These are phyloP conservation scores for Kingdonia uniflora DNA, from an alignment of 164 flowering plant genomes.

Conservation along the genomic window DNA sequence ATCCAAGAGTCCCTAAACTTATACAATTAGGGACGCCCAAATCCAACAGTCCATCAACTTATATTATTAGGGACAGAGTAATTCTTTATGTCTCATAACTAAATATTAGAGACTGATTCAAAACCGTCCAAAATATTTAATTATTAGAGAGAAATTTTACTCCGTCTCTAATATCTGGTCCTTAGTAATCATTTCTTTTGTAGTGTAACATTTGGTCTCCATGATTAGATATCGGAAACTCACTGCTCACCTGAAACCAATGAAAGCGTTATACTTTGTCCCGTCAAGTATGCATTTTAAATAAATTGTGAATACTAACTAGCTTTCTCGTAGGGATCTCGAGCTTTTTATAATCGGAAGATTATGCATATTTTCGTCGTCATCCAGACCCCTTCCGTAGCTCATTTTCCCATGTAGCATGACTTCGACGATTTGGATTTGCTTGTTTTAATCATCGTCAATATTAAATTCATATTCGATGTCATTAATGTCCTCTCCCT, in stretches of 20 bases:
- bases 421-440: conserved; percentile 55
- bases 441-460: conserved; percentile 56
- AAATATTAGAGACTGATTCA: too few relatives aligned
- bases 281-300: background rate
- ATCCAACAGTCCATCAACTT: too few relatives aligned
- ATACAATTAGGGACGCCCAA: too few relatives aligned
- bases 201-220: conserved; percentile 48
- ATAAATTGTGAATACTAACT: background rate
- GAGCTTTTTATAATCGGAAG: conserved; percentile 52
- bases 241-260: conserved; percentile 68
- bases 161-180: too few relatives aligned
- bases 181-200: too few relatives aligned
- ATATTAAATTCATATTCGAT: conserved; percentile 85
- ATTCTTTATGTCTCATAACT: too few relatives aligned
- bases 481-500: conserved; percentile 90
- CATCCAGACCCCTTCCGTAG: conserved; percentile 85
- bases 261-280: background rate
- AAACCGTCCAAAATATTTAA: too few relatives aligned
- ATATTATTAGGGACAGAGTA: too few relatives aligned
- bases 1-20: too few relatives aligned
- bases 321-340: conserved; percentile 47
- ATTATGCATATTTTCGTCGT: conserved; percentile 56
- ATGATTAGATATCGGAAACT: conserved; percentile 52
- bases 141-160: too few relatives aligned
- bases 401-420: conserved; percentile 97